Conservation (phyloP, 306 rosid species). For the Mimosa pudica region DNA sequence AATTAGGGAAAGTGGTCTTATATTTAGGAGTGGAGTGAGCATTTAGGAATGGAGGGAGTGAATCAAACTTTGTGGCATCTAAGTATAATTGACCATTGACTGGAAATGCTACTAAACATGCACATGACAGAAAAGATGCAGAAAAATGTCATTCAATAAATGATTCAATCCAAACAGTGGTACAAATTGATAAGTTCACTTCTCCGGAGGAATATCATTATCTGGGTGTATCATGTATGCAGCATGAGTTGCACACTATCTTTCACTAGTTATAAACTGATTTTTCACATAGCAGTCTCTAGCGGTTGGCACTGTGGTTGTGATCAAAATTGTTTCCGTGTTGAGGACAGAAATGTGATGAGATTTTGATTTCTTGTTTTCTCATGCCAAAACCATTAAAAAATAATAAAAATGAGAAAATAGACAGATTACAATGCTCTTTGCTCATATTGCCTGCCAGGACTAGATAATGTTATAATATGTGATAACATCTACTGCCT, state of each 20-base stretch:
- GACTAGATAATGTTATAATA: neutral
- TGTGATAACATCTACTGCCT: neutral
- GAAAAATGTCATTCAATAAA: neutral
- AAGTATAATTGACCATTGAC: conserved; percentile 32
- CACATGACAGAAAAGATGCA: conserved; percentile 26
- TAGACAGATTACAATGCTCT: neutral
- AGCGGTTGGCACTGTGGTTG: conserved; percentile 26
- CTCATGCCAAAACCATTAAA: conserved; percentile 17
- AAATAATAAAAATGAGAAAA: neutral
- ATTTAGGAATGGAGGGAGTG: too few relatives aligned
- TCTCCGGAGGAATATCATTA: neutral
- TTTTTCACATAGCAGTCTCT: conserved; percentile 14
- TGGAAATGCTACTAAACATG: conserved; percentile 33
- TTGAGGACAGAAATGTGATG: neutral
- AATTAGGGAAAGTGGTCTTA: too few relatives aligned
- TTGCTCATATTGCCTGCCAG: conserved; percentile 1
- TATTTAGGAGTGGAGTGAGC: too few relatives aligned
- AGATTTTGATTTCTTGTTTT: conserved; percentile 30
- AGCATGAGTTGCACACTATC: conserved; percentile 21
- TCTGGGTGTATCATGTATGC: conserved; percentile 26
- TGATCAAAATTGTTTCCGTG: too few relatives aligned
- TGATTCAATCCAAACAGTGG: conserved; percentile 23
- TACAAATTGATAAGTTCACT: neutral
- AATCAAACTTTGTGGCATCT: conserved; percentile 22
- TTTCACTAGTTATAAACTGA: conserved; percentile 21